Conservation (phyloP, 1,139 yeast species). For the Geotrichum reessii region DNA sequence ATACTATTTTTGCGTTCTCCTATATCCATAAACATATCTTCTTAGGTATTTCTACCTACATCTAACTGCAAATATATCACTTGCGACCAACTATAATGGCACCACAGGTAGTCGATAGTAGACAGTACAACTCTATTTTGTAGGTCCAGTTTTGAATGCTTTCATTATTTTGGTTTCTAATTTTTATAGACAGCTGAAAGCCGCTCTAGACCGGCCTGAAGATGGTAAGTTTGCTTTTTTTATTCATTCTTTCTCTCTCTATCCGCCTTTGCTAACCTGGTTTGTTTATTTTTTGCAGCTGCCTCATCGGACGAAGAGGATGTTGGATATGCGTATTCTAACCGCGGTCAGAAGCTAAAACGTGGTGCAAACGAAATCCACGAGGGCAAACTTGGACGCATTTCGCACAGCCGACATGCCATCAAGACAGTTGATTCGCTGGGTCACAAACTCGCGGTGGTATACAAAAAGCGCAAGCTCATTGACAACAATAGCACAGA, state of each 20-base stretch:
- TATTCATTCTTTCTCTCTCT: no score
- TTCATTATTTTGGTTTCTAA: background rate
- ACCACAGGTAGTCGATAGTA: background rate
- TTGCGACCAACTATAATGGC: background rate
- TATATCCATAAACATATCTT: background rate
- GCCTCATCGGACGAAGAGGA: conserved; percentile 24
- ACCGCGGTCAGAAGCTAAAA: conserved; percentile 57
- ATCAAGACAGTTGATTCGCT: conserved; percentile 34
- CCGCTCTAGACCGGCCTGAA: conserved; percentile 12
- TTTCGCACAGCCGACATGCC: conserved; percentile 32
- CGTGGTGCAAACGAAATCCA: conserved; percentile 42
- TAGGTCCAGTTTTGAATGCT: background rate
- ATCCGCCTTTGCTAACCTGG: background rate
- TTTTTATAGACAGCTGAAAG: conserved; percentile 9
- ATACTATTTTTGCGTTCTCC: background rate
- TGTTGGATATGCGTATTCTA: conserved; percentile 34
- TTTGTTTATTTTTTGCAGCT: conserved; percentile 14
- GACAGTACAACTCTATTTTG: background rate
- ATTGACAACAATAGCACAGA: conserved; percentile 25
- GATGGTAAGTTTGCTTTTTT: conserved; percentile 10
- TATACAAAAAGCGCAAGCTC: conserved; percentile 30
- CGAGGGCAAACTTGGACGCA: conserved; percentile 37
- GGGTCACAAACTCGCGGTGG: conserved; percentile 35
- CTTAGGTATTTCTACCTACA: background rate
- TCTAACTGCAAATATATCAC: background rate